Evolutionary conservation across 1,284 basidiomycete species (phyloP), one percentile per base, ranked within the genome.

Genomic region (Papiliotrema laurentii): DNA sequence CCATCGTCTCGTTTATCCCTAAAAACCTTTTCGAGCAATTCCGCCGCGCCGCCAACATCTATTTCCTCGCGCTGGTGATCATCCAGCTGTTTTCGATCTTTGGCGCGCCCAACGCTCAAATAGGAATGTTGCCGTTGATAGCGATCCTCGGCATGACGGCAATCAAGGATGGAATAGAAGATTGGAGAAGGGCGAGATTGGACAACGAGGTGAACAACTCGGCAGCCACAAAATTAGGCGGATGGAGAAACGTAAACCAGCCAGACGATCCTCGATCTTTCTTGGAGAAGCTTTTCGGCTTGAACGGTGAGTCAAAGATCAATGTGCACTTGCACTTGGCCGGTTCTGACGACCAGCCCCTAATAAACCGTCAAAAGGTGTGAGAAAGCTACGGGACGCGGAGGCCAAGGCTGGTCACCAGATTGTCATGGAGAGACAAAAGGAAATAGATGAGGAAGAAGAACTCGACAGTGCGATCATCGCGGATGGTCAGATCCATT

Each of bases 21-120:
- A 91, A 89, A 79, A 94, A 94, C 68, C 74, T 94, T 55, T 87
- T 84, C 56, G 89, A 93, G 73, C 91, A 96, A 67, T 94, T 96
- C 68, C 79, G 86, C 60, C 81, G 89, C 28, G 83, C 93, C 42
- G 92, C 93, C 54, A 97, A 97, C 73, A 76, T 97, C 44, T 97
- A 93, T 75, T 97, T 97, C 76, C 75, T 97, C 34, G 81, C 80
- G 1, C 78, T 91, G 13, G 87, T 93, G 60, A 77, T 96, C 48
- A 77, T 94, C 13, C 88, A 93, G 78, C 86, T 92, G 3, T 93
- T 96, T 68, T 81, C 90, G 43, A 77, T 94, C 24, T 97, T 97
- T 68, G 93, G 91, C 39, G 88, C 92, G 0, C 83, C 89, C 1
- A 82, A 86, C 2, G 86, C 90, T 0, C 81, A 87, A 52, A 84